A percentile compares a stretch with the other conserved stretches of the same genome.
Evolutionary conservation across 2,329 filamentous ascomycete species (phyloP).

Genomic region (Penicillium thymicola): DNA sequence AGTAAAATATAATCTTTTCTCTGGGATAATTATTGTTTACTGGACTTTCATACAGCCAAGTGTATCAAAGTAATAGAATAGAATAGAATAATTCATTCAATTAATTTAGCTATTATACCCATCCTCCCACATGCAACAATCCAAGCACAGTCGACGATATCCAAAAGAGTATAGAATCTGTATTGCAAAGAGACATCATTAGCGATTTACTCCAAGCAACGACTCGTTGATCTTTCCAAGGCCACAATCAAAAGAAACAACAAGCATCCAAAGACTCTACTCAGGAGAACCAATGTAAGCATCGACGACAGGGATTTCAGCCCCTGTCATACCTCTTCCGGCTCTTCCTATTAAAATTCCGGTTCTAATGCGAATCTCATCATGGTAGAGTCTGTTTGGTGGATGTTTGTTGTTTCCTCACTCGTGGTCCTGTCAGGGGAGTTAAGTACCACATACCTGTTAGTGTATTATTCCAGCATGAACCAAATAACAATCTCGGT

Average conservation of each 20-base stretch:
- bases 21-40: background rate
- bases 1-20: slow-evolving; percentile 14
- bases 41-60: background rate
- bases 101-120: background rate
- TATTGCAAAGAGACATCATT: slow-evolving; percentile 5
- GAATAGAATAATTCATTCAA: background rate
- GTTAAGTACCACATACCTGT: slow-evolving; percentile 5
- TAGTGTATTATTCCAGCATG: slow-evolving; percentile 4
- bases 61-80: background rate
- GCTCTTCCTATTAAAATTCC: slow-evolving; percentile 47
- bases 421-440: background rate
- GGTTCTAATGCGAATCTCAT: slow-evolving; percentile 43
- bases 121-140: background rate
- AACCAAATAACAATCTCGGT: slow-evolving; percentile 3
- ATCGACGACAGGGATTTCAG: slow-evolving; percentile 40
- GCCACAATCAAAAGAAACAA: slow-evolving; percentile 6
- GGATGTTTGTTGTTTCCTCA: slow-evolving; percentile 7
- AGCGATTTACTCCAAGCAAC: slow-evolving; percentile 11
- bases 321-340: slow-evolving; percentile 46
- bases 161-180: background rate
- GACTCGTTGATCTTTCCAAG: background rate
- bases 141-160: background rate
- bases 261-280: slow-evolving; percentile 21
- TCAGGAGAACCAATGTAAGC: slow-evolving; percentile 50
- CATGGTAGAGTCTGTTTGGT: slow-evolving; percentile 30